Base-by-base conservation (phyloP, 345 rosid species). In the Eucalyptus shirleyi region DNA sequence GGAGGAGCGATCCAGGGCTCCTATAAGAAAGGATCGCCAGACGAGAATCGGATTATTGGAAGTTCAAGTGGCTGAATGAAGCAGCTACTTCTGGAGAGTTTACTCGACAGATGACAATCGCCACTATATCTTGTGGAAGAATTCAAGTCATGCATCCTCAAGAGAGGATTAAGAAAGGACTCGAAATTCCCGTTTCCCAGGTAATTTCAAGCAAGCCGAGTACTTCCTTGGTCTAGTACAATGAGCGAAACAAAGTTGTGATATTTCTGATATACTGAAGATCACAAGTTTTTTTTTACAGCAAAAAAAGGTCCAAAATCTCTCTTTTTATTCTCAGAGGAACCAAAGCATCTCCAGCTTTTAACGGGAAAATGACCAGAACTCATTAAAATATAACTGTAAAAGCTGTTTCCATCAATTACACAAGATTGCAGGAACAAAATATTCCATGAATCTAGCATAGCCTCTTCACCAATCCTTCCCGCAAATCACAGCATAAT, bases 221-320 rank as follows among this genome's bases (percentile, higher is more conserved):
- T 37, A 72, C 0, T 72, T 72, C 82, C 45, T 72, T 0, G 8
- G 28, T 72, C 83, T 72, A 37, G 1, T 3, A 72, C 3, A 37
- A 72, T 19, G 1, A 72, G 15, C 0, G 28, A 12, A 72, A 11
- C 47, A 40, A 77, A 1, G 15, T 1, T 0, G 12, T 21, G 83
- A 21, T 40, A 37, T 40, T 37, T 77, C 30, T 12, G 8, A 1
- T 40, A 19, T 21, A 19, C 45, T 6, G 45, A 40, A 40, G 47
- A 77, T 37, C 45, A 1, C 47, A 6, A 40, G 47, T 40, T 40
- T 21, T 37, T 77, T 51, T 37, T 37, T 0, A 11, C 47, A 37
- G 83, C 83, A 2, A 21, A 77, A 34, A 37, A 77, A 12, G 32
- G 69, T 62, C 69, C 69, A 62, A 62, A 62, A 30, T 62, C 34